These are phyloP conservation scores for Astrocystis sublimbata DNA, from an alignment of 495 filamentous ascomycete genomes.

Conservation along the genomic window DNA sequence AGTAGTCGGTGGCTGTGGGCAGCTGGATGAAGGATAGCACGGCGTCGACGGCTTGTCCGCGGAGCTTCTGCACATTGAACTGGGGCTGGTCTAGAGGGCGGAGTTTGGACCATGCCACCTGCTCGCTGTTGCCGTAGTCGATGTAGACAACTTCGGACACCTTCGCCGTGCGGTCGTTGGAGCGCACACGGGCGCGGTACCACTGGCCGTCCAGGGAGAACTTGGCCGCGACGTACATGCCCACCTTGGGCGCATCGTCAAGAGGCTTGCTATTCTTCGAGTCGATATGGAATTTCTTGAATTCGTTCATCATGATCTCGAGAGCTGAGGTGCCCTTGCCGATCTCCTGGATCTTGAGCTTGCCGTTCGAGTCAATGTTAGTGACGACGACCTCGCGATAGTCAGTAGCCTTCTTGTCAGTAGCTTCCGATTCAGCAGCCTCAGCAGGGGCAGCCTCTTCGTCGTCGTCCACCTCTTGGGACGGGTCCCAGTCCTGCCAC, in stretches of 20 bases:
- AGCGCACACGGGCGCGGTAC: conserved; percentile 89
- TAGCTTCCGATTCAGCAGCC: conserved; percentile 46
- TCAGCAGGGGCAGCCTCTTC: conserved; percentile 52
- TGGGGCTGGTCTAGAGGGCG: conserved; percentile 75
- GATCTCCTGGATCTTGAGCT: conserved; percentile 85
- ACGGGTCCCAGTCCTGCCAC: conserved; percentile 94
- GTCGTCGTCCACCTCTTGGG: conserved; percentile 65
- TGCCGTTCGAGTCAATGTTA: conserved; percentile 73
- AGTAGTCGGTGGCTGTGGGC: conserved; percentile 74
- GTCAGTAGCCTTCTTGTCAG: conserved; percentile 67
- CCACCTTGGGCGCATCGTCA: conserved; percentile 78
- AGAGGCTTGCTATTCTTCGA: conserved; percentile 69
- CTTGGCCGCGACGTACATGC: conserved; percentile 84
- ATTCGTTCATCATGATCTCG: conserved; percentile 81
- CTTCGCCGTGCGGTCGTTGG: conserved; percentile 88
- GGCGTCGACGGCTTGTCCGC: conserved; percentile 83
- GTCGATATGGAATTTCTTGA: conserved; percentile 83
- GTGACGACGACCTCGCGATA: conserved; percentile 93
- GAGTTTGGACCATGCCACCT: conserved; percentile 76
- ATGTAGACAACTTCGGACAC: conserved; percentile 89
- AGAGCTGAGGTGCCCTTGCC: conserved; percentile 79
- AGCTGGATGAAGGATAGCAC: conserved; percentile 88
- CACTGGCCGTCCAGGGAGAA: conserved; percentile 86
- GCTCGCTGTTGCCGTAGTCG: conserved; percentile 95
- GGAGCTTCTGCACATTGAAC: conserved; percentile 77